These are phyloP conservation scores for Umbilicus rupestris DNA, from an alignment of 164 flowering plant species.

Conservation along the genomic window DNA sequence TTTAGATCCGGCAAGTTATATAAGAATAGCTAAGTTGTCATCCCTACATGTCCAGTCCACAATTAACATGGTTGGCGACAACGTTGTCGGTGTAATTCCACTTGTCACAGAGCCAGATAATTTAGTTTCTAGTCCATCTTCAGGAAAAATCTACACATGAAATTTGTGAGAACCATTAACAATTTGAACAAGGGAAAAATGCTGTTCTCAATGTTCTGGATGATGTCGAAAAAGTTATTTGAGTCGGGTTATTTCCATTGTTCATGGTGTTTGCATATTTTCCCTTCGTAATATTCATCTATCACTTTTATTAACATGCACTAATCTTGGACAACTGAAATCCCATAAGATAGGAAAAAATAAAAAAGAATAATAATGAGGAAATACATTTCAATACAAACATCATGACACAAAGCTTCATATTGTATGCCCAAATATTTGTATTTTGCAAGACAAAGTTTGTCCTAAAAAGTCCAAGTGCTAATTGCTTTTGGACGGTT, in stretches of 20 bases:
- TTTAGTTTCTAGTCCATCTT: constrained; percentile 50
- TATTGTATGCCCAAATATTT: background rate
- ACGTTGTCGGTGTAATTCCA: constrained; percentile 75
- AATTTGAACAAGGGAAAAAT: constrained; percentile 7
- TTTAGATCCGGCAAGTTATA: background rate
- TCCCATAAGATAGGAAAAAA: background rate
- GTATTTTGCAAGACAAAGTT: background rate
- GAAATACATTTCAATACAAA: background rate
- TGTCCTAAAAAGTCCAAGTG: background rate
- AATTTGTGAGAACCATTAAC: background rate
- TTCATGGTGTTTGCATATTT: background rate
- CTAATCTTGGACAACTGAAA: background rate
- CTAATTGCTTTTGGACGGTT: background rate
- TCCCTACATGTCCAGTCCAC: constrained; percentile 79
- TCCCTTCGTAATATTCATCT: background rate
- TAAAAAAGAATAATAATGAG: background rate
- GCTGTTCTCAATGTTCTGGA: background rate
- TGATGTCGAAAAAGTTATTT: background rate
- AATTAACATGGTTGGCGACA: constrained; percentile 60
- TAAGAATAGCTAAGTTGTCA: background rate
- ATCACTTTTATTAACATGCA: background rate
- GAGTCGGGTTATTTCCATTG: background rate
- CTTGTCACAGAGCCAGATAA: constrained; percentile 63
- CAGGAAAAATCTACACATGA: constrained; percentile 53
- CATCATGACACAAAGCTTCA: background rate